Evolutionary conservation across 768 basidiomycete genomes (phyloP).

Genomic region (Lactarius evosmus): DNA sequence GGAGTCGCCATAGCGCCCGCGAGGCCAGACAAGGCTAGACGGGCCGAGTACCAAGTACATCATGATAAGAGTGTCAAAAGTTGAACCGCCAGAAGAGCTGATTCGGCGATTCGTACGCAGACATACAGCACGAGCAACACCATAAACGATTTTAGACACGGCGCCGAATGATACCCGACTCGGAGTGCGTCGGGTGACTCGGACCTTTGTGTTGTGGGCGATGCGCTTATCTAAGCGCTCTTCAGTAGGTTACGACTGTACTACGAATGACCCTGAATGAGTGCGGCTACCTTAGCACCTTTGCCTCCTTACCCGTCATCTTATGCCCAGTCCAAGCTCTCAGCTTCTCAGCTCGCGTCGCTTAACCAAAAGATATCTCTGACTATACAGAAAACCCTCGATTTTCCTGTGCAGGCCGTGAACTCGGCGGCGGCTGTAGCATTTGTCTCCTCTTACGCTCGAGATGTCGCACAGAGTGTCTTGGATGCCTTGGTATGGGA

Average conservation of each 20-base stretch:
- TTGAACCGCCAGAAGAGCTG: no score
- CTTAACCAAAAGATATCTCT: conserved; percentile 48
- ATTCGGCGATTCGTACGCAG: no score
- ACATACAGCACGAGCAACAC: no score
- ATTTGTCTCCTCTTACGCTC: conserved; percentile 57
- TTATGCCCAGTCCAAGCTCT: conserved; percentile 45
- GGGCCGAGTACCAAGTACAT: neutral
- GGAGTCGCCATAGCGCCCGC: neutral
- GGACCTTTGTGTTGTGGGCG: no score
- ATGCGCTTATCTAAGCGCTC: neutral
- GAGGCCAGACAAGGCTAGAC: neutral
- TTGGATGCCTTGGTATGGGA: conserved; percentile 63
- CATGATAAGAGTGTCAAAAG: neutral
- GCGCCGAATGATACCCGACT: no score
- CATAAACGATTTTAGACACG: no score
- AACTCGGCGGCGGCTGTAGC: conserved; percentile 43
- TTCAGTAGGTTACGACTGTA: no score
- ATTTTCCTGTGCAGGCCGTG: conserved; percentile 47
- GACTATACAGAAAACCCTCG: conserved; percentile 46
- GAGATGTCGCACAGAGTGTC: conserved; percentile 50
- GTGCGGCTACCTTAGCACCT: conserved; percentile 29
- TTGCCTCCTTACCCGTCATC: conserved; percentile 57
- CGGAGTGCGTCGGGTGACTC: neutral
- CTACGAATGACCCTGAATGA: neutral
- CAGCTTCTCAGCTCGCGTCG: conserved; percentile 49